Evolutionary conservation across 2,329 filamentous ascomycete genomes (phyloP).

Genomic region (Claviceps maximensis): DNA sequence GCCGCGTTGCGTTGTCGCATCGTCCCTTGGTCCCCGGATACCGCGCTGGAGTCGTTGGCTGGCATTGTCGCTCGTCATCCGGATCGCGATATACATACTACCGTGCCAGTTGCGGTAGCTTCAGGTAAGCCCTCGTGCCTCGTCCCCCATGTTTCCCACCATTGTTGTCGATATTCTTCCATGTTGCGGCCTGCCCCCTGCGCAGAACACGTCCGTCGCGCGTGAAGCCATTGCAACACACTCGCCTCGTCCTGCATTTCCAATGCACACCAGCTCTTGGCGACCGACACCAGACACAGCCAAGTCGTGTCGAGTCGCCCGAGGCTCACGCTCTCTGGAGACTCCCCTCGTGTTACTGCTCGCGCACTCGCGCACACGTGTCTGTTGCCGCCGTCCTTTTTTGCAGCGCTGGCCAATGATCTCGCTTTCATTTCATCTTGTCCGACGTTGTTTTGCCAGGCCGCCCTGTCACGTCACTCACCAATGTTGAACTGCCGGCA

Average conservation of each 20-base stretch:
- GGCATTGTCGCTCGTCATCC: neutral
- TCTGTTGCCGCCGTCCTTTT: neutral
- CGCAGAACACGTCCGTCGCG: neutral
- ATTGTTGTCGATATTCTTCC: neutral
- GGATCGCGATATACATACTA: neutral
- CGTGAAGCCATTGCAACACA: neutral
- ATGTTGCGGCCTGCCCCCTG: neutral
- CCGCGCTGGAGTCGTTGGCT: neutral
- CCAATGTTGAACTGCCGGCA: neutral
- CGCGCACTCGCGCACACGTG: slow-evolving; percentile 3
- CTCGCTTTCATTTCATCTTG: neutral
- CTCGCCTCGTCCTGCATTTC: neutral
- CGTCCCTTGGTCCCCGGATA: neutral
- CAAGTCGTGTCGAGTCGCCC: neutral
- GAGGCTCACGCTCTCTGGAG: too few species aligned
- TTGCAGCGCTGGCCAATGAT: slow-evolving; percentile 5
- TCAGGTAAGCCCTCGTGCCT: neutral
- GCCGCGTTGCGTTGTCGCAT: neutral
- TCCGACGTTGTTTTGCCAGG: neutral
- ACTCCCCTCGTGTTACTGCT: neutral
- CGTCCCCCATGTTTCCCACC: neutral
- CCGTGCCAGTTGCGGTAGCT: neutral
- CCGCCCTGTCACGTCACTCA: neutral
- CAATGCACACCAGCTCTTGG: neutral
- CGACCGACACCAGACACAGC: neutral